Evolutionary conservation across 306 rosid genomes (phyloP).

Genomic region (Dicorynia guianensis): DNA sequence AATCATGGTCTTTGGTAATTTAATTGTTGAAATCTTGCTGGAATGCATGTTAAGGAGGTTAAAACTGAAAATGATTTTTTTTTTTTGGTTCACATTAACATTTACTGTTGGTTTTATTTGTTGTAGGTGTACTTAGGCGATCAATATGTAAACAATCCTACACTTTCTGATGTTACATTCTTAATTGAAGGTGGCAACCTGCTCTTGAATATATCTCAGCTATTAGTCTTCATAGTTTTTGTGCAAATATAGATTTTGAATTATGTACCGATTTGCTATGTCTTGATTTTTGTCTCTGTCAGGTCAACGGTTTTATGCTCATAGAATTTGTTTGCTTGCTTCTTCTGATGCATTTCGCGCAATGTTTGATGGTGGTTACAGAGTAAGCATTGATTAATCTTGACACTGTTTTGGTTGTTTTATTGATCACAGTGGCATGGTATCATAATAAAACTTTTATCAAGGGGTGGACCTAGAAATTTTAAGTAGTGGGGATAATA

Average conservation of each 20-base stretch:
- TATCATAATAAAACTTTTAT: not conserved
- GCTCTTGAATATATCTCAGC: not conserved
- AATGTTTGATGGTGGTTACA: constrained; percentile 94
- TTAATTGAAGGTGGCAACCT: constrained; percentile 79
- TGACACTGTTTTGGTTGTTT: constrained; percentile 7
- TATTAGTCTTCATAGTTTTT: not conserved
- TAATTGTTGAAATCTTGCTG: not conserved
- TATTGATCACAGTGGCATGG: not conserved
- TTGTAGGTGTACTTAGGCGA: constrained; percentile 81
- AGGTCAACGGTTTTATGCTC: constrained; percentile 87
- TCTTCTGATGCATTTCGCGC: constrained; percentile 91
- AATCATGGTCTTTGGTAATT: constrained; percentile 3
- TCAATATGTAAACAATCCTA: constrained; percentile 77
- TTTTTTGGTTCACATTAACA: not conserved
- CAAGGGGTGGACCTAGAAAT: no score
- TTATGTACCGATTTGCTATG: constrained; percentile 14
- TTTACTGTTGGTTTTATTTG: constrained; percentile 25
- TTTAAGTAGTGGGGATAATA: no score
- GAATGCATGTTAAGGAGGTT: not conserved
- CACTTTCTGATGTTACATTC: constrained; percentile 83
- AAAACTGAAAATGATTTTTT: not conserved
- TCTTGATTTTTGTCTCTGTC: constrained; percentile 35
- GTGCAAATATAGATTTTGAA: constrained; percentile 11
- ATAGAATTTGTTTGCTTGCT: constrained; percentile 77
- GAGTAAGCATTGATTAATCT: constrained; percentile 60